Evolutionary conservation across 2,329 filamentous ascomycete species (phyloP).

Genomic region (Aspergillus sp.): DNA sequence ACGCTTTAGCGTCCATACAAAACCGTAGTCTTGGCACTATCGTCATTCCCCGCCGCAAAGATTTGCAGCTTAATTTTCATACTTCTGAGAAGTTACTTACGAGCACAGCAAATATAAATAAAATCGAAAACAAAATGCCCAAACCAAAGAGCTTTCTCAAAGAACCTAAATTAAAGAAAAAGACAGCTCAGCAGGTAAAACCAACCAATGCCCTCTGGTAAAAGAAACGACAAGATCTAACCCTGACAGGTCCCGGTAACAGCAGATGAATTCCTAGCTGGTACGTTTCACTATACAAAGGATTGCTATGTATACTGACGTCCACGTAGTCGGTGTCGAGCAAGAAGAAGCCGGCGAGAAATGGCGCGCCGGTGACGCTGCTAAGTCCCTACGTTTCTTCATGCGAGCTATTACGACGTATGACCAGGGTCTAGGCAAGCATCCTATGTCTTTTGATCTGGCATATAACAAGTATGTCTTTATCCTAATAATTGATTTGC

Average conservation of each 20-base stretch:
- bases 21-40: neutral
- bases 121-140: conserved; percentile 23
- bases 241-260: conserved; percentile 47
- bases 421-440: conserved; percentile 54
- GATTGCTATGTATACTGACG: neutral
- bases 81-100: neutral
- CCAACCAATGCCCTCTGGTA: no score
- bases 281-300: conserved; percentile 28
- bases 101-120: neutral
- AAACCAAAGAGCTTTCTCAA: conserved; percentile 36
- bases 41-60: neutral
- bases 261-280: conserved; percentile 61
- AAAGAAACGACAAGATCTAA: neutral
- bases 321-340: conserved; percentile 52
- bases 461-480: conserved; percentile 65
- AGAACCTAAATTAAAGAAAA: conserved; percentile 39
- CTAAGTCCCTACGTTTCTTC: conserved; percentile 54
- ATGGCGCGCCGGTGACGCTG: conserved; percentile 64
- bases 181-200: conserved; percentile 32
- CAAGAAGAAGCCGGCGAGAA: conserved; percentile 67
- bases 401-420: conserved; percentile 61
- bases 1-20: neutral
- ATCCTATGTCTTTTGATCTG: conserved; percentile 60
- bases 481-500: neutral
- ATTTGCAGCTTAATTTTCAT: neutral